Conservation (phyloP, 805 yeast genomes). For the Brettanomyces nanus region DNA sequence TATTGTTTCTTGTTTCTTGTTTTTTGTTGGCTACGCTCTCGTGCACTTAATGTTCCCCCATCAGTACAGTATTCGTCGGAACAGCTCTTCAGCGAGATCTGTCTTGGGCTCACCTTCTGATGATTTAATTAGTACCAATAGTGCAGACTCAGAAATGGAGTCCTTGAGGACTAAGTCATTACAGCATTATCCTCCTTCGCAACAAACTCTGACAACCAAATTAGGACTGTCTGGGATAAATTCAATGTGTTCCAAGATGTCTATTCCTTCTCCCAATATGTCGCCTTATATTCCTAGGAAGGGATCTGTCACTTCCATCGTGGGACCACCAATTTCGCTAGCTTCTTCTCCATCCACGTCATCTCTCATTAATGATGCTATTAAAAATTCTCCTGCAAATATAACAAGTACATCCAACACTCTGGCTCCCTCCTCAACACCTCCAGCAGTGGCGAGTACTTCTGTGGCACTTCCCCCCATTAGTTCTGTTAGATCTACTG, state of each 20-base stretch:
- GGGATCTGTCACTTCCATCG: not conserved
- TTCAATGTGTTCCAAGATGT: not conserved
- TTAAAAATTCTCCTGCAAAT: not conserved
- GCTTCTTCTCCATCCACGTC: conserved; percentile 1
- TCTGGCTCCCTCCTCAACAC: too few species aligned
- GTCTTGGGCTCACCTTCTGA: conserved; percentile 1
- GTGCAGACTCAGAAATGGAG: conserved; percentile 1
- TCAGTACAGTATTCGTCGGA: too few species aligned
- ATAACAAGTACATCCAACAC: too few species aligned
- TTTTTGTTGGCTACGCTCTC: too few species aligned
- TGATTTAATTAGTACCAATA: conserved; percentile 1
- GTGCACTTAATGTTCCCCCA: too few species aligned
- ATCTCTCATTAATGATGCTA: not conserved
- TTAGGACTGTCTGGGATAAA: not conserved
- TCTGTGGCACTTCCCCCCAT: not conserved
- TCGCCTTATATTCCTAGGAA: not conserved
- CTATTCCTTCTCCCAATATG: not conserved
- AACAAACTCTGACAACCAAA: not conserved
- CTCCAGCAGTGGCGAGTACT: not conserved
- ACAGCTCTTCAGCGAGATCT: not conserved
- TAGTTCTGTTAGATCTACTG: not conserved
- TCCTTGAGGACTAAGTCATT: not conserved
- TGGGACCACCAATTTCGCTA: not conserved
- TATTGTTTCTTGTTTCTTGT: too few species aligned
- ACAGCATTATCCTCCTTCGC: not conserved